Percentiles rank a stretch among this genome's conserved stretches.
These are phyloP conservation scores for Pseudogymnoascus sp. DNA, from an alignment of 2,329 filamentous ascomycete species.

Conservation along the genomic window DNA sequence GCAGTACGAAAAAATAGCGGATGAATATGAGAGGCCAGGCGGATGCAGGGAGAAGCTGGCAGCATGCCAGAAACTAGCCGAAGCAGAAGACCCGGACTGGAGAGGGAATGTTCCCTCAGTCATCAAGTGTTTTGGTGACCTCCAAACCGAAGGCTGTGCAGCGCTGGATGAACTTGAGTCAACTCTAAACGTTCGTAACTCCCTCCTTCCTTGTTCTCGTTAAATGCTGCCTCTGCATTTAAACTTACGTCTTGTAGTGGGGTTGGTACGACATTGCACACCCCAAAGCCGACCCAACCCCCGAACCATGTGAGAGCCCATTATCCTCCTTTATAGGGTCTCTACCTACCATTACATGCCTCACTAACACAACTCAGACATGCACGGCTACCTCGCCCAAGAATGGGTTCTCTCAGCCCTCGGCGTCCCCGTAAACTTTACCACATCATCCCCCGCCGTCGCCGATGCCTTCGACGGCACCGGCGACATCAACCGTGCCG, in stretches of 20 bases:
- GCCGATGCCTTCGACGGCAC: slow-evolving; percentile 40
- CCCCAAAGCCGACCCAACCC: neutral
- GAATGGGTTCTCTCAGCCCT: slow-evolving; percentile 46
- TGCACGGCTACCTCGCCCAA: slow-evolving; percentile 17
- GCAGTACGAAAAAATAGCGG: slow-evolving; percentile 20
- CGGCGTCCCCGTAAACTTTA: slow-evolving; percentile 56
- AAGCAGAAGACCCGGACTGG: neutral
- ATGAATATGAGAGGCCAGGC: slow-evolving; percentile 36
- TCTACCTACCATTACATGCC: slow-evolving; percentile 36
- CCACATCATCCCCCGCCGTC: slow-evolving; percentile 42
- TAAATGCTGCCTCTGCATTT: slow-evolving; percentile 26
- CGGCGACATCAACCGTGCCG: slow-evolving; percentile 57
- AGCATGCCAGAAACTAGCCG: slow-evolving; percentile 32
- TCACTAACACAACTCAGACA: neutral
- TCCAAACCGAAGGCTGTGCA: slow-evolving; percentile 41
- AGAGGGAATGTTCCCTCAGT: slow-evolving; percentile 13
- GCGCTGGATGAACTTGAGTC: neutral
- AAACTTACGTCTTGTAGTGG: neutral
- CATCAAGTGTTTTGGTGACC: slow-evolving; percentile 49
- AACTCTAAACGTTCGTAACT: neutral
- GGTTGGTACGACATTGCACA: slow-evolving; percentile 30
- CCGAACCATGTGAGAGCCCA: neutral
- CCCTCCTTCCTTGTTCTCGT: slow-evolving; percentile 50
- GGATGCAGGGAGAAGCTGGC: slow-evolving; percentile 45
- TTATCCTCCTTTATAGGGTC: slow-evolving; percentile 25